Base-by-base conservation (phyloP, 2,329 filamentous ascomycete genomes). In the Aspergillus unguis region DNA sequence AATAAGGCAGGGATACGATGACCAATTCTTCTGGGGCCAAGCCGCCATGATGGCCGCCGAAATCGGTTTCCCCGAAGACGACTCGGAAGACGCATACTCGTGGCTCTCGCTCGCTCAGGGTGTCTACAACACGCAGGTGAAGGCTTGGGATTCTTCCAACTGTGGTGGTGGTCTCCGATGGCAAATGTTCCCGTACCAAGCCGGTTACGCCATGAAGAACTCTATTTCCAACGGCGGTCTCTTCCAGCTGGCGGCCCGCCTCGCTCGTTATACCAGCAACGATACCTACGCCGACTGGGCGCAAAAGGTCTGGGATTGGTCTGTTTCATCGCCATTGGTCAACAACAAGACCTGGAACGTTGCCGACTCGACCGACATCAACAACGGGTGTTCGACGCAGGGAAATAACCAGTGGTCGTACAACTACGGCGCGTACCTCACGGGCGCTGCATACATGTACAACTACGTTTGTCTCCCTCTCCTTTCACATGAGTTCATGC, bases 41-140 rank as follows among this genome's bases (percentile, higher is more conserved):
- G 73, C 78, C 31, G 80, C 78, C 37, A 79, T 84, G 73, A 73
- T 77, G 2, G 81, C 80, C 5, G 80, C 80, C 31, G 81, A 84
- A 47, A 50, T 66, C 6, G 69, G 69, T 25, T 71, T 70, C 29
- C 68, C 69, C 8, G 68, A 71, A 35, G 64, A 64, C 0, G 57
- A 75, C 17, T 17, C 17, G 17, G 17, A 17, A 0, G 81, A 80
- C 54, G 67, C 85, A 53, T 84, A 87, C 1, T 84, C 87, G 56
- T 95, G 88, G 88, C 79, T 94, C n/a, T 84, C 85, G 9, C 78
- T 95, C 41, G 85, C 82, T 1, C 87, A 91, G 68, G 87, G 86
- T 10, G 87, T 90, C 1, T 95, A 92, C 71, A 90, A 94, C 73
- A 84, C 86, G 46, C 90, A 90, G 64, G 82, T 82, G 3, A 72